Evolutionary conservation across 78 protist genomes (phyloP).

Genomic region (Goniomonas avonlea): DNA sequence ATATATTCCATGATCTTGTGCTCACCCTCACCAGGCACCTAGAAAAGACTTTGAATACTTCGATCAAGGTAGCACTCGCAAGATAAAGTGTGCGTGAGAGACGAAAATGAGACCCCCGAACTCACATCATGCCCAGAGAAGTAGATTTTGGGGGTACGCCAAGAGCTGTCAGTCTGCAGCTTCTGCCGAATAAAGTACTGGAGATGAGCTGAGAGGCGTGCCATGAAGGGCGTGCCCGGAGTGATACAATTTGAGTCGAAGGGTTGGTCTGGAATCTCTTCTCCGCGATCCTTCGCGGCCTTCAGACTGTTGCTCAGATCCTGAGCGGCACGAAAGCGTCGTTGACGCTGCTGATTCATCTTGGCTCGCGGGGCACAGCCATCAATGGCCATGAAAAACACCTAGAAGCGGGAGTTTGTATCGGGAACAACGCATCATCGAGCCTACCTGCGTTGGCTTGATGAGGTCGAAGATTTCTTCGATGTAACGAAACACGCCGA

Average conservation of each 20-base stretch:
- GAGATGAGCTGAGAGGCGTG: slow-evolving; percentile 17
- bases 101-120: no score
- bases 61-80: no score
- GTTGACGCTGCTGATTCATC: slow-evolving; percentile 89
- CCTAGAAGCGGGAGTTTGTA: slow-evolving; percentile 47
- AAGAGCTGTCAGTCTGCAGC: slow-evolving; percentile 26
- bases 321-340: slow-evolving; percentile 62
- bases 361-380: slow-evolving; percentile 91
- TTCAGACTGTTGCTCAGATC: neutral
- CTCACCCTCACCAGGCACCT: slow-evolving; percentile 88
- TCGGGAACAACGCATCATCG: neutral
- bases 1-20: slow-evolving; percentile 90
- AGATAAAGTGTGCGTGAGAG: no score
- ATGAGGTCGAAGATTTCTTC: slow-evolving; percentile 69
- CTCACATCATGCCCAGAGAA: no score
- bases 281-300: neutral
- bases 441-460: slow-evolving; percentile 13
- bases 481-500: slow-evolving; percentile 58
- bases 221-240: slow-evolving; percentile 91
- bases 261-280: slow-evolving; percentile 15
- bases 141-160: no score
- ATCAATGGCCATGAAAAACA: slow-evolving; percentile 88
- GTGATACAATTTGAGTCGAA: slow-evolving; percentile 92
- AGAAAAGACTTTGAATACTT: no score
- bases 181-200: slow-evolving; percentile 31